Evolutionary conservation across 768 basidiomycete species (phyloP), one percentile per base, ranked within the genome.

Genomic region (Lentinula boryana): DNA sequence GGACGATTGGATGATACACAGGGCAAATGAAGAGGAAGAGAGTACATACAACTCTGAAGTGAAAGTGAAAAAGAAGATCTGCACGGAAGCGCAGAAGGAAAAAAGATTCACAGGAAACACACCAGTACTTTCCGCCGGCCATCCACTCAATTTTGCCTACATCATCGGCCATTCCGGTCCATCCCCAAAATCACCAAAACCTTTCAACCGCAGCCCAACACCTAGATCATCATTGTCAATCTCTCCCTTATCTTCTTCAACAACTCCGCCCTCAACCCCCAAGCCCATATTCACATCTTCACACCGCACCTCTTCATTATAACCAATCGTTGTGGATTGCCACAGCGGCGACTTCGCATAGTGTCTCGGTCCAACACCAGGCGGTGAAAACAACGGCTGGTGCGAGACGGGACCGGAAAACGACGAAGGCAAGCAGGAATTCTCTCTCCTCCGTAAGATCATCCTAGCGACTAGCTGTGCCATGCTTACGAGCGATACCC

Each of bases 381-480:
- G 53, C 9, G 53, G 53, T 18, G 53, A 54, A 54, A 35, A 52
- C 13, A 52, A 52, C 32, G 31, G 50, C 15, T 31, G 50, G 31
- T 32, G 50, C 13, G 50, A n/a, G 5, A 32, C 9, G 7, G 33
- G 27, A 35, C 15, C 33, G 10, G 52, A 38, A 21, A 35, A 52
- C 5, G 53, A 38, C 33, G 35, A 38, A 5, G n/a, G 18, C 16
- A 35, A 54, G 18, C 16, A 38, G n/a, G 36, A 54, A 18, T n/a
- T 18, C 3, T 54, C 53, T 21, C 53, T 36, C 18, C 53, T 35
- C 9, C 53, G 53, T 8, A 54, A 7, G 18, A 54, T 54, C 53
- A 54, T 54, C 53, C 53, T 54, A 16, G 53, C 53, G 33, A 54
- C 53, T 8, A 54, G 53, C 33, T 54, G 53, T n/a, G 53, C 53